Conservation (phyloP, 306 rosid species). For the Notholithocarpus densiflorus region DNA sequence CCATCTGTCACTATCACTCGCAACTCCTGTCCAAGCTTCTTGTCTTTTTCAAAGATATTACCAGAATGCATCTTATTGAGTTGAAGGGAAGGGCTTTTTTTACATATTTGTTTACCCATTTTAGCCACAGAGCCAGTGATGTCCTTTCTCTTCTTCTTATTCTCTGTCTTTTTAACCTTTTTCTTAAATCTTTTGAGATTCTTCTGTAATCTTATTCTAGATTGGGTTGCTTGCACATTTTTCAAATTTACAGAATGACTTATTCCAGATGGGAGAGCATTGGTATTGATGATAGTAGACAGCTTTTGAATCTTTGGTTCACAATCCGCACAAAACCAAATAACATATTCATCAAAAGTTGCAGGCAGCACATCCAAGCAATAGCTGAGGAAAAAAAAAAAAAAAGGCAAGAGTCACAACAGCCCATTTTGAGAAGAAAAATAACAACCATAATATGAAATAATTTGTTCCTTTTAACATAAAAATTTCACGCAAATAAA, state of each 20-base stretch:
- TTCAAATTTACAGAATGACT: background rate
- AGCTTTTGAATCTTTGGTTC: constrained; percentile 25
- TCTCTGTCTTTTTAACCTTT: constrained; percentile 2
- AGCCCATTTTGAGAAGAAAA: background rate
- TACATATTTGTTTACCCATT: constrained; percentile 3
- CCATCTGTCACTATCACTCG: constrained; percentile 21
- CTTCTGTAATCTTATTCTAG: constrained; percentile 1
- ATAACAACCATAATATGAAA: background rate
- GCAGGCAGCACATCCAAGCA: constrained; percentile 47
- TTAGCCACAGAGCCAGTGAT: constrained; percentile 11
- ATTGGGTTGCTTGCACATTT: constrained; percentile 9
- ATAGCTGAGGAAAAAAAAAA: constrained; percentile 35
- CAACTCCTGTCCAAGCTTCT: constrained; percentile 4
- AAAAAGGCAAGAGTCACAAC: background rate
- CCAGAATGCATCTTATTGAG: constrained; percentile 19
- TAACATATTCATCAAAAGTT: constrained; percentile 25
- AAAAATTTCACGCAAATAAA: background rate
- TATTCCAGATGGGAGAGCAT: constrained; percentile 1
- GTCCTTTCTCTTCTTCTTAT: constrained; percentile 1
- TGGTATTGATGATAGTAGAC: constrained; percentile 13
- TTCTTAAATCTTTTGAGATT: constrained; percentile 6
- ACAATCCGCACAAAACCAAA: constrained; percentile 82
- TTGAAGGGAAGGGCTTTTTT: constrained; percentile 11
- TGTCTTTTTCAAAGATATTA: constrained; percentile 12
- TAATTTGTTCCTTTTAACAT: background rate